A percentile compares a stretch with the other conserved stretches of the same genome.
phyloP scores from a whole-genome alignment of 164 flowering plant genomes.

The Vitis rotundifolia region DNA sequence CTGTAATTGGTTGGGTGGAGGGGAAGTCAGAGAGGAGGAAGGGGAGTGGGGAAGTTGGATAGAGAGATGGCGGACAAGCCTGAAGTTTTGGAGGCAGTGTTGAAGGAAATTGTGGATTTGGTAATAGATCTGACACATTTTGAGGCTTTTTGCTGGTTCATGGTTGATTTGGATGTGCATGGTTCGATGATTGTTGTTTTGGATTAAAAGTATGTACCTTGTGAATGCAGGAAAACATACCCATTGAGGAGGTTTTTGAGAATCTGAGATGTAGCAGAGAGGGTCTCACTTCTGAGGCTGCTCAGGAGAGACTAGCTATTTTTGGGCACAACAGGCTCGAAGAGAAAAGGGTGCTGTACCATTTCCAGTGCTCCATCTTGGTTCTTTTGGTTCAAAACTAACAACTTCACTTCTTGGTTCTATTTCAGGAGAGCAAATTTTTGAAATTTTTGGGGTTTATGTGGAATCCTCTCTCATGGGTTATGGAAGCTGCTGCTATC shows the following conservation, averaged over 20 bases:
- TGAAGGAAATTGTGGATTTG: slow-evolving; percentile 84
- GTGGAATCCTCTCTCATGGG: slow-evolving; percentile 97
- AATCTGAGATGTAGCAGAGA: slow-evolving; percentile 67
- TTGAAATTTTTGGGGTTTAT: slow-evolving; percentile 85
- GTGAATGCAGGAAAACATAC: slow-evolving; percentile 68
- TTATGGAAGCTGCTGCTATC: slow-evolving; percentile 91
- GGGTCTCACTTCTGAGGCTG: slow-evolving; percentile 59
- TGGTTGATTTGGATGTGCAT: slow-evolving; percentile 1
- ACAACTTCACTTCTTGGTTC: slow-evolving; percentile 5
- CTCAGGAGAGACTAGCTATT: slow-evolving; percentile 57
- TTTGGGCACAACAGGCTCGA: slow-evolving; percentile 88
- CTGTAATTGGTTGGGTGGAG: slow-evolving; percentile 11
- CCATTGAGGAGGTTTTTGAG: slow-evolving; percentile 83
- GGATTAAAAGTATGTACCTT: slow-evolving; percentile 6
- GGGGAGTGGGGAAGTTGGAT: slow-evolving; percentile 10
- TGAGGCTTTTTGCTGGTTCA: slow-evolving; percentile 6
- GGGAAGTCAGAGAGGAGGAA: slow-evolving; percentile 3
- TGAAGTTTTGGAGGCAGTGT: slow-evolving; percentile 67
- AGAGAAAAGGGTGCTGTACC: slow-evolving; percentile 57
- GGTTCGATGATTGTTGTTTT: slow-evolving; percentile 6
- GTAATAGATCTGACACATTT: slow-evolving; percentile 47
- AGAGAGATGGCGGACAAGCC: slow-evolving; percentile 56
- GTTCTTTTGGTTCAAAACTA: not conserved
- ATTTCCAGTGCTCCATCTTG: not conserved
- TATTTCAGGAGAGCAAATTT: slow-evolving; percentile 73